Conservation (phyloP, 202 grass and related monocot genomes). For the Digitaria exilis region DNA sequence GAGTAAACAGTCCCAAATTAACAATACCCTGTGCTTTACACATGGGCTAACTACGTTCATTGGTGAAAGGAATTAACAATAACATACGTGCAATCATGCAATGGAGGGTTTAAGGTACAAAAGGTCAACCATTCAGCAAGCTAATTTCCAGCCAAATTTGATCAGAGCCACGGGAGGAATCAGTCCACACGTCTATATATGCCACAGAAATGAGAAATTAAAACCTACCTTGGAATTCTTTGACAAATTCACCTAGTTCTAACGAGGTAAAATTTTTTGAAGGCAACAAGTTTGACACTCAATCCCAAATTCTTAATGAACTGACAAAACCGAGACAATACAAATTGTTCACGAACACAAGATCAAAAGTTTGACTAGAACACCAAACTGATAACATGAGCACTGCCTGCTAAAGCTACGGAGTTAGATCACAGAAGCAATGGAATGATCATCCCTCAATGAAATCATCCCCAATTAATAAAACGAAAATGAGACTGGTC, state of each 20-base stretch:
- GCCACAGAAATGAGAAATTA: conserved; percentile 12
- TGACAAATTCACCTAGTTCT: not conserved
- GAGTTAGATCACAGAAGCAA: not conserved
- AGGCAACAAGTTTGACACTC: conserved; percentile 4
- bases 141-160: conserved; percentile 33
- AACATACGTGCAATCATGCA: not conserved
- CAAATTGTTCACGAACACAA: not conserved
- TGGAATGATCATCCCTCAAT: not conserved
- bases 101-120: not conserved
- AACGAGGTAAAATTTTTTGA: not conserved
- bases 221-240: not conserved
- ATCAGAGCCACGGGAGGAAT: conserved; percentile 23
- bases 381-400: not conserved
- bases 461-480: not conserved
- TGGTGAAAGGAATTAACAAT: conserved; percentile 12
- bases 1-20: not conserved
- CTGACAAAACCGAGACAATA: not conserved
- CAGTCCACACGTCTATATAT: not conserved
- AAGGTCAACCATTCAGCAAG: not conserved
- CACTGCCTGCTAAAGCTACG: not conserved
- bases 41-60: not conserved
- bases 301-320: not conserved
- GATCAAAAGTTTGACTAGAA: not conserved
- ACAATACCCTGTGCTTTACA: not conserved
- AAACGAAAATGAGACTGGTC: not conserved